A percentile compares a stretch with the other conserved stretches of the same genome.
These are phyloP conservation scores for Saccharata proteae DNA, from an alignment of 2,329 filamentous ascomycete species.

Conservation along the genomic window DNA sequence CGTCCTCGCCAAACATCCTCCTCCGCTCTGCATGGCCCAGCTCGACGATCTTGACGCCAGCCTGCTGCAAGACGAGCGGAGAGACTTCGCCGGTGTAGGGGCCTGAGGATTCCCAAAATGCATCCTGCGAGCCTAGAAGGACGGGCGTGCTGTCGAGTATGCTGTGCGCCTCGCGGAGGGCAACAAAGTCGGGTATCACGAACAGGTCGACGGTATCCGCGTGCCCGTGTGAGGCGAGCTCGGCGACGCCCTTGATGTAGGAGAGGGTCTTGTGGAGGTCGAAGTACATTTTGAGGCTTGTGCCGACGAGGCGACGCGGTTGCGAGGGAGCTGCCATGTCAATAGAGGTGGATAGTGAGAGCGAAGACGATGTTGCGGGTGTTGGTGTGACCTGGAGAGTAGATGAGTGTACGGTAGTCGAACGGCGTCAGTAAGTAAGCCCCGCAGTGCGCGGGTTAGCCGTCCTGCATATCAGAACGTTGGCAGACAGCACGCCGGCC, in stretches of 20 bases:
- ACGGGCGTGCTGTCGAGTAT: slow-evolving; percentile 42
- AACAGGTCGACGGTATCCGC: slow-evolving; percentile 55
- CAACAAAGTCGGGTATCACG: slow-evolving; percentile 66
- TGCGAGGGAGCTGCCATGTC: slow-evolving; percentile 1
- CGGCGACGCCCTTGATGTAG: slow-evolving; percentile 31
- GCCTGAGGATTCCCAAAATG: slow-evolving; percentile 56
- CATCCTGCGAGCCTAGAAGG: slow-evolving; percentile 64
- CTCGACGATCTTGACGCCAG: slow-evolving; percentile 62
- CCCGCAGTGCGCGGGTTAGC: no score
- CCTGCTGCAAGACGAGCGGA: slow-evolving; percentile 51
- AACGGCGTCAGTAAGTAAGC: no score
- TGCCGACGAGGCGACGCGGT: slow-evolving; percentile 54
- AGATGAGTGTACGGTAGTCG: no score
- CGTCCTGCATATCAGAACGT: no score
- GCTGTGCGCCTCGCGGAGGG: slow-evolving; percentile 42
- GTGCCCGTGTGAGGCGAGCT: slow-evolving; percentile 39
- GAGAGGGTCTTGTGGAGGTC: slow-evolving; percentile 48
- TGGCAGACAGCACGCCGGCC: no score
- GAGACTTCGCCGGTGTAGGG: slow-evolving; percentile 71
- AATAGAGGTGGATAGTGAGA: no score
- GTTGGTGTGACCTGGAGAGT: no score
- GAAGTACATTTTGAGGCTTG: slow-evolving; percentile 75
- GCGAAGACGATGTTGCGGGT: no score
- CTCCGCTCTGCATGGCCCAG: slow-evolving; percentile 72
- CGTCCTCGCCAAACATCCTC: slow-evolving; percentile 61